Percentiles rank a stretch among this genome's conserved stretches.
phyloP scores from a whole-genome alignment of 2,329 filamentous ascomycete genomes.

The Polytolypa hystricis region DNA sequence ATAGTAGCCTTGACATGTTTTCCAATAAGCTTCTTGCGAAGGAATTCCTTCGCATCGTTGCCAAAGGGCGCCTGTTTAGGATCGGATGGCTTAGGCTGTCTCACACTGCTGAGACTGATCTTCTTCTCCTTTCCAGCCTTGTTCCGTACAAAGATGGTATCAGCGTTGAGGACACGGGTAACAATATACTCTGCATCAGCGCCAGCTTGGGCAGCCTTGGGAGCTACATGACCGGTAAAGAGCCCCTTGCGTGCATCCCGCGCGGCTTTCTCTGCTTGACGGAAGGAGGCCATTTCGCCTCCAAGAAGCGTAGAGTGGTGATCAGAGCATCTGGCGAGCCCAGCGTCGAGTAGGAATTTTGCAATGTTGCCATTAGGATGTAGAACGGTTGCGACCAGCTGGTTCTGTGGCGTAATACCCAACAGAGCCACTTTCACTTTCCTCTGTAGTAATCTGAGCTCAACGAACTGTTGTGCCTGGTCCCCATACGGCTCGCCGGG shows the following conservation, averaged over 20 bases:
- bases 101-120: slow-evolving; percentile 82
- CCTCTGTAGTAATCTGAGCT: slow-evolving; percentile 74
- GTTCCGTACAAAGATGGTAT: slow-evolving; percentile 76
- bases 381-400: slow-evolving; percentile 76
- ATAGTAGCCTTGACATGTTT: slow-evolving; percentile 86
- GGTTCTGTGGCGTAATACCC: slow-evolving; percentile 77
- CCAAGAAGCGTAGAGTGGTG: slow-evolving; percentile 91
- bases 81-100: slow-evolving; percentile 83
- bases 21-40: slow-evolving; percentile 86
- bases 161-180: slow-evolving; percentile 73
- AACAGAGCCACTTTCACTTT: slow-evolving; percentile 72
- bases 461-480: slow-evolving; percentile 79
- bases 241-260: slow-evolving; percentile 66
- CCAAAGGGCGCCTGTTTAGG: slow-evolving; percentile 77
- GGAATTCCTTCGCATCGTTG: slow-evolving; percentile 90
- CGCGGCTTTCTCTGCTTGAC: slow-evolving; percentile 76
- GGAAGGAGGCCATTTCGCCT: slow-evolving; percentile 71
- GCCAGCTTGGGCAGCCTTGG: slow-evolving; percentile 50
- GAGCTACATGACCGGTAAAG: slow-evolving; percentile 66
- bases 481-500: slow-evolving; percentile 82
- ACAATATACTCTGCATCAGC: slow-evolving; percentile 70
- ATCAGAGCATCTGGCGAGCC: slow-evolving; percentile 85
- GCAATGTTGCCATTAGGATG: slow-evolving; percentile 91
- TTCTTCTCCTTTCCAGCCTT: slow-evolving; percentile 80
- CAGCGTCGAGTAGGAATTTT: slow-evolving; percentile 77